These are phyloP conservation scores for Kwoniella shandongensis DNA, from an alignment of 768 basidiomycete genomes.

Conservation along the genomic window DNA sequence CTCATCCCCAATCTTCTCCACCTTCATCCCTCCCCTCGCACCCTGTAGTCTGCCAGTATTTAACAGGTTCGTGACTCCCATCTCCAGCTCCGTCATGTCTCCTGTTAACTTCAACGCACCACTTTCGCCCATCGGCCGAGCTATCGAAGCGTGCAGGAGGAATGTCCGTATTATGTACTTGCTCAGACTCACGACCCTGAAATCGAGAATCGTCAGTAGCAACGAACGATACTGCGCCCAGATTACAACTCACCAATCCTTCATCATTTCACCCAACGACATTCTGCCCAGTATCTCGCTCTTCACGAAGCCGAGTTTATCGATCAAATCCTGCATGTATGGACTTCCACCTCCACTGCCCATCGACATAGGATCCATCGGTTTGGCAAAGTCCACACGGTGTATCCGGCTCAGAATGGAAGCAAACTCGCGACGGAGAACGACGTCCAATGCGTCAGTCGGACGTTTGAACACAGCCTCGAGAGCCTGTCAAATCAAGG, in stretches of 20 bases:
- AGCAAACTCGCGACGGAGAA: conserved; percentile 72
- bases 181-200: conserved; percentile 57
- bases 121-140: conserved; percentile 82
- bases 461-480: conserved; percentile 43
- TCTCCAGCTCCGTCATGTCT: conserved; percentile 96
- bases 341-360: conserved; percentile 66
- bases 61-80: conserved; percentile 76
- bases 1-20: conserved; percentile 79
- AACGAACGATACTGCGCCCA: background rate
- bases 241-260: conserved; percentile 65
- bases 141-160: conserved; percentile 90
- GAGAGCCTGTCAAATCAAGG: conserved; percentile 8
- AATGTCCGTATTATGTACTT: conserved; percentile 80
- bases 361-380: conserved; percentile 62
- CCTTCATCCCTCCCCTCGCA: conserved; percentile 63
- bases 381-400: conserved; percentile 75
- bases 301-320: conserved; percentile 81
- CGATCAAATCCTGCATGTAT: conserved; percentile 89
- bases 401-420: conserved; percentile 76
- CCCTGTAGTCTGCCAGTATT: conserved; percentile 55
- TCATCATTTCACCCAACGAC: conserved; percentile 67
- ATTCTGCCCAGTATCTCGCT: conserved; percentile 71
- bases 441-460: conserved; percentile 51
- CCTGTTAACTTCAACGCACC: conserved; percentile 92
- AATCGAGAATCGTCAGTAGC: background rate